Evolutionary conservation across 2,329 filamentous ascomycete genomes (phyloP), one percentile per base, ranked within the genome.

Genomic region (Botrytis fragariae): DNA sequence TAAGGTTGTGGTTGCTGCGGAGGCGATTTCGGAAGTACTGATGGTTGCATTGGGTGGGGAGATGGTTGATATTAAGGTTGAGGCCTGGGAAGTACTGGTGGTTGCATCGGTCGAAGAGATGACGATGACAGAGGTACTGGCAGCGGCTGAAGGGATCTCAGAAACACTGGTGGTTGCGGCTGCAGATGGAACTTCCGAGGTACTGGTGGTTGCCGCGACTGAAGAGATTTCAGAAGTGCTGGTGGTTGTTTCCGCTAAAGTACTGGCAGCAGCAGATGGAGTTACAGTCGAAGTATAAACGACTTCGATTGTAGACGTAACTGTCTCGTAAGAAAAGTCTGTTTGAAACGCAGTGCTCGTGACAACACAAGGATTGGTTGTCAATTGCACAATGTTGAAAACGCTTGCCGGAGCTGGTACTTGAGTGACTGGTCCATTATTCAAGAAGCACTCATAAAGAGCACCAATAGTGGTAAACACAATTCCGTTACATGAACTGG

Each of bases 401-500:
- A 65, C 29, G 20, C 42, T 65, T 35, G 42, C 4, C 14, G 5
- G 0, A 48, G 39, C 62, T 48, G 62, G 29, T 25, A 25, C 62
- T 14, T 42, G 18, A 48, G 62, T 65, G 29, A 65, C 62, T 8
- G 62, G 16, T 65, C 62, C 62, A 65, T 65, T 65, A 3, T 16
- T 8, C 42, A 65, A 32, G 29, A 48, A 65, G 10, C 62, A 65
- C 14, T 65, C 0, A 22, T 32, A 9, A 3, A 65, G 20, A 9
- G 42, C 62, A 35, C 62, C 62, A 32, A 65, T 5, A 7, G 42
- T 65, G 29, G 62, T 65, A 25, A 35, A 25, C 1, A n/a, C 62
- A 29, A 65, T 35, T 48, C 62, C 62, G 20, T 65, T 65, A n/a
- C 62, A 65, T 65, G 62, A 65, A 65, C 62, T 65, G 6, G 62